These are phyloP conservation scores for Leavenworthia alabamica DNA, from an alignment of 345 rosid genomes.

Conservation along the genomic window DNA sequence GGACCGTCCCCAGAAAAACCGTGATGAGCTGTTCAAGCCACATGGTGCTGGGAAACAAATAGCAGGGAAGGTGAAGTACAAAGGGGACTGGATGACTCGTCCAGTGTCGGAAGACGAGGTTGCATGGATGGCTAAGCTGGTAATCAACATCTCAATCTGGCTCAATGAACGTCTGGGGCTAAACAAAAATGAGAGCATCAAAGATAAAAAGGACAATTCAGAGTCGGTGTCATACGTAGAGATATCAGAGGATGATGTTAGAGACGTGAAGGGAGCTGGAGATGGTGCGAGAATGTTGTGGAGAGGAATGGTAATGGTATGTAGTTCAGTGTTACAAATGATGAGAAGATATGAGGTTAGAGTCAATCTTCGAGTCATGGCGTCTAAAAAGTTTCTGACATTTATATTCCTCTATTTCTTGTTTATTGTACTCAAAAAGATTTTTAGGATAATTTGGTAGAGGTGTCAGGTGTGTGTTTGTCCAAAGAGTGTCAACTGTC, in stretches of 20 bases:
- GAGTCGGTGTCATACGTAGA: slow-evolving; percentile 48
- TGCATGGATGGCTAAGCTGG: slow-evolving; percentile 68
- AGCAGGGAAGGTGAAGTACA: slow-evolving; percentile 40
- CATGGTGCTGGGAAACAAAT: slow-evolving; percentile 48
- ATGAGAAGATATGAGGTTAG: slow-evolving; percentile 63
- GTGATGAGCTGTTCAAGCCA: slow-evolving; percentile 75
- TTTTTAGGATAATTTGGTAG: slow-evolving; percentile 22
- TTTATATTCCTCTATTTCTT: slow-evolving; percentile 39
- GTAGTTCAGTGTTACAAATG: slow-evolving; percentile 27
- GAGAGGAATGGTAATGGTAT: slow-evolving; percentile 39
- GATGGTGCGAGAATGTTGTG: slow-evolving; percentile 41
- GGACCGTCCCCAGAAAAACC: slow-evolving; percentile 36
- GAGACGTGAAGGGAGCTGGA: slow-evolving; percentile 32
- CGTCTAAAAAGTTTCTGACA: slow-evolving; percentile 68
- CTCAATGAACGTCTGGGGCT: slow-evolving; percentile 63
- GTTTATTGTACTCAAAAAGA: slow-evolving; percentile 39
- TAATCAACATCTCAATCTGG: slow-evolving; percentile 57
- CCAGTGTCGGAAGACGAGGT: slow-evolving; percentile 77
- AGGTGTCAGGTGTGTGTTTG: too few species aligned
- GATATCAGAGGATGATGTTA: slow-evolving; percentile 33
- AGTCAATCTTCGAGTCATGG: slow-evolving; percentile 68
- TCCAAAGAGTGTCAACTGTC: neutral
- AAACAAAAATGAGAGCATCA: slow-evolving; percentile 30
- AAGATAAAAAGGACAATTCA: slow-evolving; percentile 11
- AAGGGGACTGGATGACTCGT: slow-evolving; percentile 87